Evolutionary conservation across 1,284 basidiomycete species (phyloP), one percentile per base, ranked within the genome.

Genomic region (Rhodotorula glutinis): DNA sequence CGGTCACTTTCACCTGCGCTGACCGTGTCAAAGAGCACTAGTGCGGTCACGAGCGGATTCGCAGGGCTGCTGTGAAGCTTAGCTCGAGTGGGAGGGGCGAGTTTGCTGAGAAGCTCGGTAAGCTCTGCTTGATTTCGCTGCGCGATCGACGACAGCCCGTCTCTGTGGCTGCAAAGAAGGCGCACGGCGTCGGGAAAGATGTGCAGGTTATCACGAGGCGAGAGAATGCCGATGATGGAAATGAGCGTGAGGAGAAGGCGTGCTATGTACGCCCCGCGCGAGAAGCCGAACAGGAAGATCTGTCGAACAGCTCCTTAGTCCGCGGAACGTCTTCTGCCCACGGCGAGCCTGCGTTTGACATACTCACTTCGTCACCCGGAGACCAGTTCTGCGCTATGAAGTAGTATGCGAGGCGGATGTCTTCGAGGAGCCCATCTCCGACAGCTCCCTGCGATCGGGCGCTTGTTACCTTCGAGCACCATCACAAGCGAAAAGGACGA

Each of bases 261-360:
- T 8, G 78, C 79, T 1, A 77, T 77, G 69, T 81, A 81, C 10
- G 79, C 77, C 7, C 80, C 80, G 9, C 80, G 68, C 0, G 77
- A 78, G 64, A 80, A 81, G 10, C 80, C 80, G 58, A 81, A 78
- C 52, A 81, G 71, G 66, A 74, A 80, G 59, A 81, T 75, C 65
- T 70, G 55, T 1, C 25, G 47, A 21, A 49, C 21, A 47, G 25
- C 8, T 11, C 23, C 3, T 47, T 19, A 2, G 17, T 11, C 21
- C 7, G 2, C 2, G 46, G 11, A n/a, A n/a, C 23, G 4, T n/a
- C 23, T 10, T 10, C 4, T n/a, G 21, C 2, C 46, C 17, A 10
- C 3, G 7, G 47, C 1, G n/a, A 29, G 11, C 10, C 7, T 44
- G 14, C 9, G 17, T 7, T 4, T 16, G 21, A 4, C 17, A 16